Base-by-base conservation (phyloP, 2,329 filamentous ascomycete genomes). In the Venturia oleaginea region DNA sequence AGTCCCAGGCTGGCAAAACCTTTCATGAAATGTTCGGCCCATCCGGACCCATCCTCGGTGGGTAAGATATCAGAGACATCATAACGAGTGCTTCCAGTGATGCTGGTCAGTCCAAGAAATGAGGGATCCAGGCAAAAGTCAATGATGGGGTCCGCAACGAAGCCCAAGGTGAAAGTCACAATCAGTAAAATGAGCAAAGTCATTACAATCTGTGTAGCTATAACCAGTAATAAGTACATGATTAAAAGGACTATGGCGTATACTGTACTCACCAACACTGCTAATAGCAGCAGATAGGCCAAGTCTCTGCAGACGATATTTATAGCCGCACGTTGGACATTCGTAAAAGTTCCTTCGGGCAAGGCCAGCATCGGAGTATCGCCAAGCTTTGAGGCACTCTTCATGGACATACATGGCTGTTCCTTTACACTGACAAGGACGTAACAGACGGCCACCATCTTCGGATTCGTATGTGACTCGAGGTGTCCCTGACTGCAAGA, bases 361-460 rank as follows among this genome's bases (percentile, higher is more conserved):
- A 68, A 84, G 83, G 48, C 81, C 71, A 0, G 90, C 88, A 72
- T 91, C 86, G 54, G 90, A 83, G 67, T 87, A 83, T 69, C 94
- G 85, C 91, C 92, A 97, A 13, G 84, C 81, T 71, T 89, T 85
- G 60, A 99, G 81, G 72, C 94, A 99, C 37, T 86, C 89, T 75
- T 97, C 91, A 75, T 99, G 94, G 30, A 97, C 92, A 76, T 96
- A 97, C 77, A 90, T 90, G 70, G 93, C 90, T 46, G 90, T 91
- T 62, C 94, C 94, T 78, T 91, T 95, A 82, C 94, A 99, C 77
- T 88, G 86, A 81, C 94, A 99, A 42, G 94, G 94, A 63, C 89
- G 89, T 70, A 97, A 84, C 34, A 99, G 80, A 61, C 91, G 87
- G 46, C 91, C 91, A 37, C 88, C 83, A 68, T 87, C 89, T 67